Base-by-base conservation (phyloP, 495 filamentous ascomycete species). In the Penicillium turbatum region DNA sequence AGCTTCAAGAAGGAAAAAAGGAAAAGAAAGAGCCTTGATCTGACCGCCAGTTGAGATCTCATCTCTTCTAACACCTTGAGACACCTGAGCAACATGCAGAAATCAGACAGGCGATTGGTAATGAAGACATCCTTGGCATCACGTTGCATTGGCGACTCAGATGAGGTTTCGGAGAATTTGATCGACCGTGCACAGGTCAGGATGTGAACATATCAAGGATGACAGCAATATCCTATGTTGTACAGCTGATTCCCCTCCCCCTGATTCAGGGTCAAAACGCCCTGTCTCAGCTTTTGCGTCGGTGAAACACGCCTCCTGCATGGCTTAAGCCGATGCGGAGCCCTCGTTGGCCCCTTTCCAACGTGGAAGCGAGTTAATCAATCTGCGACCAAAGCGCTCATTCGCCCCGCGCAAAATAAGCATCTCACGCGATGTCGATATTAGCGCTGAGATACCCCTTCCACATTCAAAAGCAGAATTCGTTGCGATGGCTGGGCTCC, bases 341-440 rank as follows among this genome's bases (percentile, higher is more conserved):
- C 21, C 30, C 62, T 32, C 12, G 48, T 27, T 65, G 56, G 56
- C 37, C 50, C 52, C 15, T 36, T 37, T n/a, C 9, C 35, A 58
- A 56, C 55, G 49, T 61, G 60, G 54, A 51, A 61, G 40, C 56
- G 60, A 60, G 34, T 39, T 54, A 61, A 64, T 59, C 51, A 55
- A 62, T 60, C 43, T 48, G 58, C 57, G 55, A 64, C 60, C 30
- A 16, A 12, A 21, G 50, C 52, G 44, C 52, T 68, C 54, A 71
- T 71, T 69, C 60, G 64, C 48, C 48, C 42, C 7, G 34, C 9
- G 31, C 17, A 26, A 68, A 71, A 65, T 66, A 71, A 71, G 71
- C 71, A 70, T 66, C 67, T 38, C 37, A 44, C 63, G 24, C 48
- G 39, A 39, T n/a, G n/a, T 16, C 40, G 41, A 59, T 57, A 43